Percentiles rank a stretch among this genome's conserved stretches.
phyloP scores from a whole-genome alignment of 2,329 filamentous ascomycete species.

The Fusarium neocosmosporiellum region DNA sequence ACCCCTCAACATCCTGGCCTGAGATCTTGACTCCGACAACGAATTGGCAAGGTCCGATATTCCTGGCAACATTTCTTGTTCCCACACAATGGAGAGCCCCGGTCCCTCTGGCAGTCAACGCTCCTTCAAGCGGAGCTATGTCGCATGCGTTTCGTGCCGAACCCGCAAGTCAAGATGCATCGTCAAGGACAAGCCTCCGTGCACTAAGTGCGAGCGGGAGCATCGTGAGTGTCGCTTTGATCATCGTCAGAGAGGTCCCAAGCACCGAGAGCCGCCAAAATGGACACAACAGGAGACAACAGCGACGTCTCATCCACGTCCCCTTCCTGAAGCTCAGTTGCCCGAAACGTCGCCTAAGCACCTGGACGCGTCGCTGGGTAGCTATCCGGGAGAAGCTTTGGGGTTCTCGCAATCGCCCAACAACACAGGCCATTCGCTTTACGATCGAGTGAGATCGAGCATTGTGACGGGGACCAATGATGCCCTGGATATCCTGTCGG shows the following conservation, averaged over 20 bases:
- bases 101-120: slow-evolving; percentile 9
- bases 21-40: neutral
- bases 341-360: neutral
- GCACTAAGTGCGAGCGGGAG: slow-evolving; percentile 28
- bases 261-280: slow-evolving; percentile 23
- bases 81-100: slow-evolving; percentile 14
- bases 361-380: neutral
- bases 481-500: slow-evolving; percentile 28
- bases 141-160: slow-evolving; percentile 30
- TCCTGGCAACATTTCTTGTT: neutral
- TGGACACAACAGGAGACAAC: slow-evolving; percentile 8
- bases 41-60: neutral
- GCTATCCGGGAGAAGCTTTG: neutral
- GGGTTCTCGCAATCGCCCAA: neutral
- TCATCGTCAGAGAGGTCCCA: slow-evolving; percentile 15
- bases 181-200: slow-evolving; percentile 30
- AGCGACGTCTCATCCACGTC: neutral
- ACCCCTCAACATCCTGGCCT: neutral
- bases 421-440: slow-evolving; percentile 5
- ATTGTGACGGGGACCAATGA: slow-evolving; percentile 30
- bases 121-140: slow-evolving; percentile 31
- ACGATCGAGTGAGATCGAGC: slow-evolving; percentile 21
- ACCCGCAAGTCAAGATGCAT: slow-evolving; percentile 28
- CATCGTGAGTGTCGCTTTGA: slow-evolving; percentile 31
- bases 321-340: neutral